Conservation (phyloP, 1,284 basidiomycete genomes). For the Leccinum huronense region DNA sequence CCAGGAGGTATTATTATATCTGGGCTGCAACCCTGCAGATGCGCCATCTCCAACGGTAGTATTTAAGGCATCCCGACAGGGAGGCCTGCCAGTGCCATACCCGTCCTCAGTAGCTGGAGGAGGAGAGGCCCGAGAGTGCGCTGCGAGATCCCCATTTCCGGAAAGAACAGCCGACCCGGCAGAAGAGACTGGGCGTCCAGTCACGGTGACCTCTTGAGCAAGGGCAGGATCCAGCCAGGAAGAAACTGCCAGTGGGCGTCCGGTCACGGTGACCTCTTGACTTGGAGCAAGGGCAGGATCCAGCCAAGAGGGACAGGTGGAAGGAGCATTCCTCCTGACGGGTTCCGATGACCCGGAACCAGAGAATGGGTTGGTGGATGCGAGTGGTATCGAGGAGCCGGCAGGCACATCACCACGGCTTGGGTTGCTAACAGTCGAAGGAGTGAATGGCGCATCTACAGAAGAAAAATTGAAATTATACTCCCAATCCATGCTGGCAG, state of each 20-base stretch:
- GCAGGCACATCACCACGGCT: background rate
- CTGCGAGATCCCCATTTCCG: background rate
- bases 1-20: background rate
- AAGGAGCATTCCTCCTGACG: background rate
- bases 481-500: background rate
- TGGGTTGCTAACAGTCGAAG: background rate
- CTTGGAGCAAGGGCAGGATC: background rate
- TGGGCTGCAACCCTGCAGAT: background rate
- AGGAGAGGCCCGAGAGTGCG: background rate
- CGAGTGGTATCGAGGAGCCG: background rate
- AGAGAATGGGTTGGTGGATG: background rate
- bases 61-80: background rate
- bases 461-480: background rate
- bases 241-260: too few species aligned
- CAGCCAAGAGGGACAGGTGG: background rate
- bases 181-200: background rate
- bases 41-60: background rate
- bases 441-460: background rate
- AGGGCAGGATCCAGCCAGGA: background rate
- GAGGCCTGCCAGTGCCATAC: too few species aligned
- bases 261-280: too few species aligned
- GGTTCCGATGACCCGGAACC: background rate
- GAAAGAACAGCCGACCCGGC: background rate
- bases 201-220: background rate
- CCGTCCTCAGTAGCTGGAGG: background rate